These are phyloP conservation scores for Erodium texanum DNA, from an alignment of 441 rosid species.

Conservation along the genomic window DNA sequence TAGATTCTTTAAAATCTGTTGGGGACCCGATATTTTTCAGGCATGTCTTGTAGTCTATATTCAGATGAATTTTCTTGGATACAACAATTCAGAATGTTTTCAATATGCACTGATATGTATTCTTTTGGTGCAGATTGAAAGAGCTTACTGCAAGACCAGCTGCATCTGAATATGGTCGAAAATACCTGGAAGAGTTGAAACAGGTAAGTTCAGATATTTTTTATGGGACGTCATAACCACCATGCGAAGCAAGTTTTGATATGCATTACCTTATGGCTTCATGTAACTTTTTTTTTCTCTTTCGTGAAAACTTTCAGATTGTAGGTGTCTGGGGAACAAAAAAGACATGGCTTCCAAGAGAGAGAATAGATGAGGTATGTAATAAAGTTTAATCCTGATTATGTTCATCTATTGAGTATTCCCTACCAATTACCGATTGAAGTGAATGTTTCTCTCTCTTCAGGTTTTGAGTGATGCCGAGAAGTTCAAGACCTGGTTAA, in stretches of 20 bases:
- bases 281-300: too few species aligned
- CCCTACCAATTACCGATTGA: background rate
- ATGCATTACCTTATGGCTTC: too few species aligned
- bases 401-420: background rate
- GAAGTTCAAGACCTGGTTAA: constrained; percentile 71
- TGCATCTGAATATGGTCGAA: constrained; percentile 52
- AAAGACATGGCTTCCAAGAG: constrained; percentile 89
- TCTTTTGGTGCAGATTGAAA: constrained; percentile 40
- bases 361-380: constrained; percentile 62
- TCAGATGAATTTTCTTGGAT: too few species aligned
- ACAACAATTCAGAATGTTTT: constrained; percentile 7
- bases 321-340: constrained; percentile 58
- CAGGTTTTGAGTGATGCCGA: constrained; percentile 58
- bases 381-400: constrained; percentile 7
- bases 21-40: constrained; percentile 81
- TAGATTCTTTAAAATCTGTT: constrained; percentile 59
- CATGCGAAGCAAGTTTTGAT: too few species aligned
- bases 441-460: too few species aligned
- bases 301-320: constrained; percentile 38
- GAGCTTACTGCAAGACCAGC: constrained; percentile 81
- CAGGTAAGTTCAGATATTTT: constrained; percentile 33
- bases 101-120: background rate
- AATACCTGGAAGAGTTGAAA: constrained; percentile 50
- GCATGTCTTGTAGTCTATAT: constrained; percentile 25
- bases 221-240: too few species aligned